Evolutionary conservation across 1,139 yeast species (phyloP), one percentile per base, ranked within the genome.

Genomic region (Yamadazyma aaseri): DNA sequence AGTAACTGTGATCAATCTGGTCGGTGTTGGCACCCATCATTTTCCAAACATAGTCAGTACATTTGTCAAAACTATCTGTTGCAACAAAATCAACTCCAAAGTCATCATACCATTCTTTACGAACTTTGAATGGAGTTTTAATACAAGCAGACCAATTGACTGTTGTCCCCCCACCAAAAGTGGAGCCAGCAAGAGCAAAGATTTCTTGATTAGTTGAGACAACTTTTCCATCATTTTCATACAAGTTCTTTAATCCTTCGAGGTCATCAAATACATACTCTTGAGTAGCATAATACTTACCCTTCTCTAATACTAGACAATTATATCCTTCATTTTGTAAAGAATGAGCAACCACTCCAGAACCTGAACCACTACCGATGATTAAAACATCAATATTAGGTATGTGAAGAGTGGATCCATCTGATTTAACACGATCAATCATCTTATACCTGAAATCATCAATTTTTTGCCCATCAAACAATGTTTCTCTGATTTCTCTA

Each of bases 141-240:
- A 77, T 50, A 43, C 75, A 64, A 8, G 82, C 81, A n/a, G 76
- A 69, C 83, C 83, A 77, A 52, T 77, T 77, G 31, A 77, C 72
- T 4, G 82, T 75, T 5, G 78, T 60, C 3, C 82, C 83, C 8
- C 83, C 83, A 6, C 83, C 83, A 42, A 77, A 71, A 1, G 77
- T 73, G 1, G 79, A 47, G 2, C 82, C 83, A 0, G 82, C 80
- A 33, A 76, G 53, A 3, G 75, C 44, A 17, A 63, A 50, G 24
- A 70, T 35, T 32, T 63, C 69, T 40, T 67, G 74, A 32, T 59
- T 59, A 3, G 51, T 39, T 7, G 65, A 46, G 11, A 70, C 35
- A 3, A 68, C 17, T 2, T 53, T 41, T 4, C 79, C 81, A 1
- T 52, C 49, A 14, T 49, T 45, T 50, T 77, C 81, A 45, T 63